These are phyloP conservation scores for Xenoacremonium recifei DNA, from an alignment of 2,329 filamentous ascomycete genomes.

Conservation along the genomic window DNA sequence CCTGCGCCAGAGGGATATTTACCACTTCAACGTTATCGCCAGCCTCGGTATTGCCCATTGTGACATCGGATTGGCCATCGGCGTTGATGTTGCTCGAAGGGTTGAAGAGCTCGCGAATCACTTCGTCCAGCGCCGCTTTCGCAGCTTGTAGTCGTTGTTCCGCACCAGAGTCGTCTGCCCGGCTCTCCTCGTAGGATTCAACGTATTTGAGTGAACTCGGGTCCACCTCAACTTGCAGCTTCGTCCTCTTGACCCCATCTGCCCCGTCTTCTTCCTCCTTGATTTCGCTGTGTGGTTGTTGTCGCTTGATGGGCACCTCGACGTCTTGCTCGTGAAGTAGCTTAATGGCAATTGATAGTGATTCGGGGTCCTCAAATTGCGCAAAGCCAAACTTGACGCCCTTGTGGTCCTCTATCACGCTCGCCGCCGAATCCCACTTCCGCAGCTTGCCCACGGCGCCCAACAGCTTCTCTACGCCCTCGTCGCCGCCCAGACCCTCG, in stretches of 20 bases:
- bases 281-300: conserved; percentile 48
- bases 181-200: conserved; percentile 72
- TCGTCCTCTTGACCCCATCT: conserved; percentile 64
- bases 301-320: conserved; percentile 77
- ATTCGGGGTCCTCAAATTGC: conserved; percentile 89
- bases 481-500: conserved; percentile 72
- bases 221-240: conserved; percentile 74
- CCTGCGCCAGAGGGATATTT: conserved; percentile 81
- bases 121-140: conserved; percentile 63
- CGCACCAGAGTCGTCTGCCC: conserved; percentile 60
- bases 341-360: conserved; percentile 80
- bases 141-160: conserved; percentile 71
- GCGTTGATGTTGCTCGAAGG: conserved; percentile 48
- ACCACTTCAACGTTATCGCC: conserved; percentile 77
- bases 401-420: conserved; percentile 64
- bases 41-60: conserved; percentile 65
- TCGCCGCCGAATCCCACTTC: conserved; percentile 77
- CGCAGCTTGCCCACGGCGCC: conserved; percentile 74
- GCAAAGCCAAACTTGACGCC: conserved; percentile 90
- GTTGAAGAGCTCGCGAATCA: conserved; percentile 70
- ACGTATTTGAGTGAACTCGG: conserved; percentile 80
- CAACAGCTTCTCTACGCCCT: conserved; percentile 76
- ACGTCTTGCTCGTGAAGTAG: conserved; percentile 80
- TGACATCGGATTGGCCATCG: conserved; percentile 65
- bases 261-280: conserved; percentile 44